These are phyloP conservation scores for Magnolia kwangsiensis DNA, from an alignment of 164 flowering plant species.

Conservation along the genomic window DNA sequence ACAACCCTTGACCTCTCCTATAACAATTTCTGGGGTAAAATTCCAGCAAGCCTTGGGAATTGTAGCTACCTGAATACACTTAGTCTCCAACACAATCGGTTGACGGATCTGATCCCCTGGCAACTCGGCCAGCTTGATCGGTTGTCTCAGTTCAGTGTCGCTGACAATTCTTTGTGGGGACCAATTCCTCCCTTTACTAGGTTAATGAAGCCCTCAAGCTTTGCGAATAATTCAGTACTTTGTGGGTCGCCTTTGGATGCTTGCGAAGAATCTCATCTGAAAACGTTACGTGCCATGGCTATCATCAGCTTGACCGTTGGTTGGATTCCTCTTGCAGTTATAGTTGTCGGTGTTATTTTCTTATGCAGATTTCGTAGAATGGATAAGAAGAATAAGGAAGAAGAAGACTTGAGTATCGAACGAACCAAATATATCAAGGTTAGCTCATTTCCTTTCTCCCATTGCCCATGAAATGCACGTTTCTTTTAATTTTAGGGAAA, in stretches of 20 bases:
- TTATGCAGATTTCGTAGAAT: constrained; percentile 31
- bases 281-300: constrained; percentile 44
- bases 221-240: constrained; percentile 17
- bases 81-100: constrained; percentile 49
- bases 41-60: constrained; percentile 46
- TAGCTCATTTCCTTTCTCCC: neutral
- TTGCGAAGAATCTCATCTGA: constrained; percentile 29
- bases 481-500: neutral
- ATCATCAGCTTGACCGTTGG: constrained; percentile 50
- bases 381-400: constrained; percentile 39
- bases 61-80: constrained; percentile 46
- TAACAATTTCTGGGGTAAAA: constrained; percentile 52
- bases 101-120: constrained; percentile 54
- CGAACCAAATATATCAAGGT: constrained; percentile 38
- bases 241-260: constrained; percentile 4
- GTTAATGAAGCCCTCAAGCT: constrained; percentile 31
- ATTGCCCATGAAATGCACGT: neutral
- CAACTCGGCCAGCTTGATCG: constrained; percentile 43
- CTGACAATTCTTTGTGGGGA: constrained; percentile 53
- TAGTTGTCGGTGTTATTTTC: constrained; percentile 33
- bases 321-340: constrained; percentile 29
- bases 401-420: constrained; percentile 44
- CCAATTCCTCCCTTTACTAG: constrained; percentile 40
- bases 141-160: constrained; percentile 46
- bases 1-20: constrained; percentile 65